phyloP scores from a whole-genome alignment of 1,284 basidiomycete species.

The Cutaneotrichosporon mucoides region DNA sequence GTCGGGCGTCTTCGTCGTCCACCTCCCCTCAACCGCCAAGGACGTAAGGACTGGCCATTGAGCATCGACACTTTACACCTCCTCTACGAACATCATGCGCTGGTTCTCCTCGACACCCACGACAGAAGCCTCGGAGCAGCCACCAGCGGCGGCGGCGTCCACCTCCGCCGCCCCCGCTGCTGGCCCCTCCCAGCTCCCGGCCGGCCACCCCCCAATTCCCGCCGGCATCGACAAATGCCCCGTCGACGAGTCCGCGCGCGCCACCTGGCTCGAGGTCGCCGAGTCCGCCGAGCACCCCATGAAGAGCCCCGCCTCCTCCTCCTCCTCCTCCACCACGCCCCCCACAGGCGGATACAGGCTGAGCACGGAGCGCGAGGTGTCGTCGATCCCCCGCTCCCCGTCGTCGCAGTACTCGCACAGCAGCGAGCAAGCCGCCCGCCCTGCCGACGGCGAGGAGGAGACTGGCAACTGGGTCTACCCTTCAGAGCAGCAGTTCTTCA shows the following conservation, averaged over 20 bases:
- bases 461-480: slow-evolving; percentile 88
- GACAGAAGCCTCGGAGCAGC: neutral
- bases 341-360: slow-evolving; percentile 7
- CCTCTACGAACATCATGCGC: slow-evolving; percentile 1
- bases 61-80: neutral
- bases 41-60: too few species aligned
- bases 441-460: slow-evolving; percentile 49
- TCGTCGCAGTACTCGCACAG: slow-evolving; percentile 19
- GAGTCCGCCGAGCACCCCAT: slow-evolving; percentile 35
- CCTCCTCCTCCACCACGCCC: slow-evolving; percentile 24
- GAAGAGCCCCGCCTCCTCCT: slow-evolving; percentile 29
- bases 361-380: slow-evolving; percentile 65
- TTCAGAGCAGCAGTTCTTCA: slow-evolving; percentile 92
- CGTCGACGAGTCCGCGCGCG: slow-evolving; percentile 57
- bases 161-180: neutral
- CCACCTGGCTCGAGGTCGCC: slow-evolving; percentile 46
- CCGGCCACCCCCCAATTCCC: slow-evolving; percentile 22
- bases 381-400: slow-evolving; percentile 72
- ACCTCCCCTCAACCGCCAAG: too few species aligned
- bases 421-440: slow-evolving; percentile 10
- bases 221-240: slow-evolving; percentile 61
- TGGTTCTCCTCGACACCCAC: slow-evolving; percentile 5
- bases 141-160: neutral
- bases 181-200: neutral
- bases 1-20: too few species aligned